phyloP scores from a whole-genome alignment of 495 filamentous ascomycete genomes.

The Trichoderma orchidacearum region DNA sequence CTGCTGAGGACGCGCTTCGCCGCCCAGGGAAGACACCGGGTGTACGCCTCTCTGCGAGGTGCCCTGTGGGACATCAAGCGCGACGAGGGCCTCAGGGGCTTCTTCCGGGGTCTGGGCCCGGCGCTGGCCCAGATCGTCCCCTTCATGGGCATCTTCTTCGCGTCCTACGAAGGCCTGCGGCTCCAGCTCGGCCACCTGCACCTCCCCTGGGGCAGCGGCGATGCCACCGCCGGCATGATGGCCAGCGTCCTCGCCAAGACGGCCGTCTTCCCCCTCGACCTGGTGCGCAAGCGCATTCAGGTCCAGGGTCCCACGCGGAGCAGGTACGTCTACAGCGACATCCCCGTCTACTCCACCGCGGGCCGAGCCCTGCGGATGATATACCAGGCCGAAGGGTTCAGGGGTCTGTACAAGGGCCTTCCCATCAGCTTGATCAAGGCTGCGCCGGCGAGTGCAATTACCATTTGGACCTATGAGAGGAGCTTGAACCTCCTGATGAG shows the following conservation, averaged over 20 bases:
- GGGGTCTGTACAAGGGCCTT: slow-evolving; percentile 79
- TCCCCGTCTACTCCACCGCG: slow-evolving; percentile 69
- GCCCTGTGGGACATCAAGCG: slow-evolving; percentile 59
- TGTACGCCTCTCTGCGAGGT: slow-evolving; percentile 56
- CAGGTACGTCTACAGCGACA: slow-evolving; percentile 72
- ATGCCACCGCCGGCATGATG: slow-evolving; percentile 67
- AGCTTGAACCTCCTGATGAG: slow-evolving; percentile 44
- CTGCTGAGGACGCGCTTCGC: slow-evolving; percentile 90
- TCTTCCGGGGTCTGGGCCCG: slow-evolving; percentile 74
- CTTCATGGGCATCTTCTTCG: slow-evolving; percentile 94
- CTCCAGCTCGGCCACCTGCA: slow-evolving; percentile 35
- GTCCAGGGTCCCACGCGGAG: slow-evolving; percentile 80
- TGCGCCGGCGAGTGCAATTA: slow-evolving; percentile 86
- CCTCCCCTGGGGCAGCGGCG: slow-evolving; percentile 60
- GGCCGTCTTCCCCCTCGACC: slow-evolving; percentile 82
- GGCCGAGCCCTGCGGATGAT: slow-evolving; percentile 51
- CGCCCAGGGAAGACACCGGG: slow-evolving; percentile 72
- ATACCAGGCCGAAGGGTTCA: slow-evolving; percentile 52
- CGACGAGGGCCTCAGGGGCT: slow-evolving; percentile 62
- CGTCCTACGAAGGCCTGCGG: slow-evolving; percentile 64
- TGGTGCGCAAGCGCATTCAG: slow-evolving; percentile 85
- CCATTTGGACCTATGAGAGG: slow-evolving; percentile 96
- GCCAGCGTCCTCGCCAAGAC: slow-evolving; percentile 77
- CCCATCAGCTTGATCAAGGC: slow-evolving; percentile 86
- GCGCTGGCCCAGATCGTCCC: slow-evolving; percentile 79